These are phyloP conservation scores for Ceratopteris richardii DNA, from an alignment of 75 land plant genomes.

Conservation along the genomic window DNA sequence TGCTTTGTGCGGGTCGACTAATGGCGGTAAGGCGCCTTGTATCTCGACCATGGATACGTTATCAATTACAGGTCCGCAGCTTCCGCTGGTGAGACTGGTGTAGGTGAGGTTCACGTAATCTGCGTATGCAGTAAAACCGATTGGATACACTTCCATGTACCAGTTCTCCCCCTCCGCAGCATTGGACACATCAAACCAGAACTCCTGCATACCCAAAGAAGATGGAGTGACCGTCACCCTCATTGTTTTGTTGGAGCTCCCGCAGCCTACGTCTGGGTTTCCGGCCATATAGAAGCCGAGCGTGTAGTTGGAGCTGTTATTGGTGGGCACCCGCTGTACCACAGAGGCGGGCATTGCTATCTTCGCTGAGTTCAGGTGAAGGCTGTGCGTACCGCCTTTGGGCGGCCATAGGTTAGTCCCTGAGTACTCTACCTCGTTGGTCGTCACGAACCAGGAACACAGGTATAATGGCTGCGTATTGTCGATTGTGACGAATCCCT, in stretches of 20 bases:
- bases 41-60: background rate
- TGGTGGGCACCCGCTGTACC: background rate
- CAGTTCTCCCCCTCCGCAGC: background rate
- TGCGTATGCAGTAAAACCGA: slow-evolving; percentile 3
- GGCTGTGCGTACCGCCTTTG: background rate
- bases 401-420: background rate
- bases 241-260: background rate
- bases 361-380: background rate
- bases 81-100: background rate
- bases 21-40: background rate
- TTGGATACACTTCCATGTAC: background rate
- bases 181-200: background rate
- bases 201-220: background rate
- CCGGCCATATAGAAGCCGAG: slow-evolving; percentile 5
- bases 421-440: background rate
- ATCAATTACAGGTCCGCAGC: slow-evolving; percentile 6
- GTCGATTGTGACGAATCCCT: background rate
- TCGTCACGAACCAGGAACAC: background rate
- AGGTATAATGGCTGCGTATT: background rate
- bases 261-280: background rate
- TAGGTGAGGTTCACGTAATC: slow-evolving; percentile 3
- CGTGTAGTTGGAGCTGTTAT: background rate
- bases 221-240: background rate
- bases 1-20: background rate
- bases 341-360: slow-evolving; percentile 1